Evolutionary conservation across 495 filamentous ascomycete species (phyloP), one percentile per base, ranked within the genome.

Genomic region (Bombardia bombarda): DNA sequence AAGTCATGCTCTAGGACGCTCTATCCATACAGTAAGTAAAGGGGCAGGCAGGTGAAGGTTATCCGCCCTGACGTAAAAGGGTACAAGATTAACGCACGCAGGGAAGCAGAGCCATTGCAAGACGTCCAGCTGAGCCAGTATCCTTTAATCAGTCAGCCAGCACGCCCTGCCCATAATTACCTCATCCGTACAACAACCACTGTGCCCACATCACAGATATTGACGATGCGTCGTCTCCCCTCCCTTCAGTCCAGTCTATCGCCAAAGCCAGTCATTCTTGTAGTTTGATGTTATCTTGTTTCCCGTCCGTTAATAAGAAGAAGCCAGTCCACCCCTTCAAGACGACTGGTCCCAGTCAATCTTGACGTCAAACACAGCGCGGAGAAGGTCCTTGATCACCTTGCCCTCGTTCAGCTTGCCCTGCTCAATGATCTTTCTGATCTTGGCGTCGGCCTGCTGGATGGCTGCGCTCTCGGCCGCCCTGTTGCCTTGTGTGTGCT

Each of bases 401-500:
- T 88, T 77, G 46, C 75, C 73, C 50, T 86, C 83, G 50, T 78
- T 79, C 71, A 86, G 83, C 57, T 82, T 74, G 24, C 87, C 90
- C 16, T 86, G 80, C 23, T 68, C 70, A 60, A 85, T 75, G 63
- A 97, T 97, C 61, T 86, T 83, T 57, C 79, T 74, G 45, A 95
- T 75, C 67, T 90, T 82, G 45, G 65, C 73, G 32, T 92, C 83
- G 36, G 87, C 84, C 52, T 94, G 86, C 65, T 80, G 79, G 58
- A 79, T 77, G 43, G 90, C 87, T 52, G 90, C 87, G 46, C 87
- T 82, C 62, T 95, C 86, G 49, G 86, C 85, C 49, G 82, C 77
- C 66, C 90, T 84, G 74, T 90, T 90, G 60, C 86, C 86, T 58
- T 83, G 83, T 42, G 82, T 82, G 65, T 95, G 87, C 86, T 90